Evolutionary conservation across 164 flowering plant genomes (phyloP).

Genomic region (Santalum album): DNA sequence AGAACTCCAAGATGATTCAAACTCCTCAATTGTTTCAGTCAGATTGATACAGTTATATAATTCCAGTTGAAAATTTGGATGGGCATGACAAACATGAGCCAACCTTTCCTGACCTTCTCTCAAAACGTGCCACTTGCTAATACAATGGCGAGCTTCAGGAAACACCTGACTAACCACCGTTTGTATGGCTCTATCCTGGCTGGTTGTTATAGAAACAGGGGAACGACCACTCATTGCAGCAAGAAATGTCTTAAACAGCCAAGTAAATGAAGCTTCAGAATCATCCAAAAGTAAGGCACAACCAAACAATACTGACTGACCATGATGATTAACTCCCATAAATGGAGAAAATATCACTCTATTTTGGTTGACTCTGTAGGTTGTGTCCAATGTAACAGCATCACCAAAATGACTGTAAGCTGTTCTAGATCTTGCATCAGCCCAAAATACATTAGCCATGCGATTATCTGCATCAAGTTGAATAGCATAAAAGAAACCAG

Average conservation of each 20-base stretch:
- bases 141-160: slow-evolving; percentile 47
- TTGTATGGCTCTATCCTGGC: slow-evolving; percentile 44
- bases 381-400: slow-evolving; percentile 46
- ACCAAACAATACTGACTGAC: slow-evolving; percentile 52
- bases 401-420: slow-evolving; percentile 62
- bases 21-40: slow-evolving; percentile 57
- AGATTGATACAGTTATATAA: slow-evolving; percentile 50
- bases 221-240: slow-evolving; percentile 49
- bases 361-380: slow-evolving; percentile 34
- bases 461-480: slow-evolving; percentile 54
- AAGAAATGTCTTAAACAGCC: slow-evolving; percentile 60
- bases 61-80: slow-evolving; percentile 48
- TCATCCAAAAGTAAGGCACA: slow-evolving; percentile 58
- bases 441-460: slow-evolving; percentile 57
- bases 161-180: slow-evolving; percentile 44
- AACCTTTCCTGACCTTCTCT: slow-evolving; percentile 53
- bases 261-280: slow-evolving; percentile 51
- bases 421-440: slow-evolving; percentile 55
- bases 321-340: slow-evolving; percentile 58
- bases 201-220: slow-evolving; percentile 46
- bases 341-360: slow-evolving; percentile 61
- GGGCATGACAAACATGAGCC: slow-evolving; percentile 34
- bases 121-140: slow-evolving; percentile 57
- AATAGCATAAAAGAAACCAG: slow-evolving; percentile 58
- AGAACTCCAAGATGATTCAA: slow-evolving; percentile 53